Percentiles rank a stretch among this genome's conserved stretches.
Evolutionary conservation across 2,329 filamentous ascomycete genomes (phyloP).

Genomic region (Alternaria ethzedia): DNA sequence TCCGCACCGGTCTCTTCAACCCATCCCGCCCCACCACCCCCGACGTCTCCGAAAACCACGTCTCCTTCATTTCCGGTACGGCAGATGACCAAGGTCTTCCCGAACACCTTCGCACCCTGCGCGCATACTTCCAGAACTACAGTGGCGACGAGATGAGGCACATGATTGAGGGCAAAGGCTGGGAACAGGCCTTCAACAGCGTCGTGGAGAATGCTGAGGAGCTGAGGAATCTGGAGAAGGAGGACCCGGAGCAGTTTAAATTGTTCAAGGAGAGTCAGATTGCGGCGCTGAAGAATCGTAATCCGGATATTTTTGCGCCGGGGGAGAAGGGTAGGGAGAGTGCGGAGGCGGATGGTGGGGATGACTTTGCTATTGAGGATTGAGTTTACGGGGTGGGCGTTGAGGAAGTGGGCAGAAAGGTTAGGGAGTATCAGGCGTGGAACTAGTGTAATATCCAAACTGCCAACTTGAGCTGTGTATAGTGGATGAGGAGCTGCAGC

Average conservation of each 20-base stretch:
- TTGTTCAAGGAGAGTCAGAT: constrained; percentile 46
- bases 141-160: constrained; percentile 64
- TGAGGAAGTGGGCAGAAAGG: too few species aligned
- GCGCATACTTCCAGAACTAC: constrained; percentile 68
- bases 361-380: constrained; percentile 12
- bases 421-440: neutral
- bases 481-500: too few species aligned
- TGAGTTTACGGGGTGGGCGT: neutral
- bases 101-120: constrained; percentile 60
- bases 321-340: constrained; percentile 8
- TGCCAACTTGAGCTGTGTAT: too few species aligned
- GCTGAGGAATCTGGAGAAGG: constrained; percentile 64
- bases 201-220: constrained; percentile 70
- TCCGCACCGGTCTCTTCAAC: constrained; percentile 67
- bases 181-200: constrained; percentile 67
- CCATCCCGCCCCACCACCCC: constrained; percentile 34
- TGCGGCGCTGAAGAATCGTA: constrained; percentile 46
- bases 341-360: neutral
- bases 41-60: constrained; percentile 11
- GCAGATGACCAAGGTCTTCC: constrained; percentile 45
- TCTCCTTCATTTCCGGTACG: constrained; percentile 36
- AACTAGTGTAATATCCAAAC: neutral
- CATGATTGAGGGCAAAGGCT: constrained; percentile 64
- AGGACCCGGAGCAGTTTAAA: constrained; percentile 43
- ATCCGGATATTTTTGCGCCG: constrained; percentile 27